Evolutionary conservation across 352 stramenopile species (phyloP).

Genomic region (Phytophthora sansomeana): DNA sequence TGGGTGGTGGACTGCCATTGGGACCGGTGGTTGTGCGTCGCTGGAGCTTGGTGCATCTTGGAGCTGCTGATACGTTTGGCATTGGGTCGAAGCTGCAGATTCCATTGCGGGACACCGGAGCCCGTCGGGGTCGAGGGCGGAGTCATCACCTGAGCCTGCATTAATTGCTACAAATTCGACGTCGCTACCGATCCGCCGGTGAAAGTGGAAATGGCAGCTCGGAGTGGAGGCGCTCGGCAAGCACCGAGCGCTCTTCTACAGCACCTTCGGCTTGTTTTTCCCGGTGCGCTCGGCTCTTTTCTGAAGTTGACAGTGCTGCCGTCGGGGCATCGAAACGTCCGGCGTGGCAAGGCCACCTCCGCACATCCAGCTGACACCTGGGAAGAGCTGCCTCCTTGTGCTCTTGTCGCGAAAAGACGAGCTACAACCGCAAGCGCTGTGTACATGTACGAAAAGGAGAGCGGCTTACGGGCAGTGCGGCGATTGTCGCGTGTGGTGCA

Average conservation of each 20-base stretch:
- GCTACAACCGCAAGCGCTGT: constrained; percentile 2
- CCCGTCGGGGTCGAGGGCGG: constrained; percentile 37
- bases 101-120: constrained; percentile 36
- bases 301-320: constrained; percentile 16
- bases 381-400: constrained; percentile 38
- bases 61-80: constrained; percentile 26
- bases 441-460: constrained; percentile 23
- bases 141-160: constrained; percentile 33
- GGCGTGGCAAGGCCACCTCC: constrained; percentile 31
- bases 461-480: constrained; percentile 23
- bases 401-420: constrained; percentile 41
- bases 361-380: constrained; percentile 36
- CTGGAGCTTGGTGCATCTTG: constrained; percentile 21
- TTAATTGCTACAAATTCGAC: too few species aligned
- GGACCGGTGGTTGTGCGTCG: constrained; percentile 11
- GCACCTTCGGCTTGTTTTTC: constrained; percentile 30
- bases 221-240: constrained; percentile 21
- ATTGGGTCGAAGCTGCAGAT: constrained; percentile 13
- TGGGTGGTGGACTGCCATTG: constrained; percentile 71
- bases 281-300: constrained; percentile 37
- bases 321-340: constrained; percentile 36
- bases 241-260: constrained; percentile 37
- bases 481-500: constrained; percentile 12
- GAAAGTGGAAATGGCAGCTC: constrained; percentile 33
- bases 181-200: constrained; percentile 11